phyloP scores from a whole-genome alignment of 805 yeast species.

The Saccharomycopsis malanga region DNA sequence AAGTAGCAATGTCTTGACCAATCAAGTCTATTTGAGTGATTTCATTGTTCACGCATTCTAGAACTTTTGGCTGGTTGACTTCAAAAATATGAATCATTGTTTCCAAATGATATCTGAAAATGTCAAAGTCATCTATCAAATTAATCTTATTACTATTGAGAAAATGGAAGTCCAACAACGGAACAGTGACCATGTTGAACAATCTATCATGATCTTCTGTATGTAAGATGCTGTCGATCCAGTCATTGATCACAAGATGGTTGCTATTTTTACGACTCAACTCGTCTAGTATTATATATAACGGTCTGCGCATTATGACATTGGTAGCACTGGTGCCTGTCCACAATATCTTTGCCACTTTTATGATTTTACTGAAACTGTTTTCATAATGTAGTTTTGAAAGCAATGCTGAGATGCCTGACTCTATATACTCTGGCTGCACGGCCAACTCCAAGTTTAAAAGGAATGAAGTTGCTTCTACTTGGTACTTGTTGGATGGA shows the following conservation, averaged over 20 bases:
- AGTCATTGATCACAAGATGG: slow-evolving; percentile 38
- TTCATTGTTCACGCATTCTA: slow-evolving; percentile 49
- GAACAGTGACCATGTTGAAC: slow-evolving; percentile 51
- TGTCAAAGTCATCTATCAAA: slow-evolving; percentile 51
- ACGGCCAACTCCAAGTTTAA: slow-evolving; percentile 53
- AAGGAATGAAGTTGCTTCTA: slow-evolving; percentile 60
- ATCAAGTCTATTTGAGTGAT: slow-evolving; percentile 46
- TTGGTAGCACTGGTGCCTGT: slow-evolving; percentile 51
- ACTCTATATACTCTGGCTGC: slow-evolving; percentile 56
- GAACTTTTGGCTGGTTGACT: slow-evolving; percentile 36
- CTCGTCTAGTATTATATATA: slow-evolving; percentile 63
- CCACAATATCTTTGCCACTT: slow-evolving; percentile 48
- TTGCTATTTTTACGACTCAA: slow-evolving; percentile 37
- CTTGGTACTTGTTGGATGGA: slow-evolving; percentile 51
- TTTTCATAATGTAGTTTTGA: slow-evolving; percentile 30
- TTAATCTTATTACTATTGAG: slow-evolving; percentile 21
- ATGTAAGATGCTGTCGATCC: slow-evolving; percentile 39
- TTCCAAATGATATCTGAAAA: slow-evolving; percentile 55
- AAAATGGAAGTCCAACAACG: slow-evolving; percentile 40
- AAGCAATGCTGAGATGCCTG: slow-evolving; percentile 56
- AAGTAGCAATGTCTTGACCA: slow-evolving; percentile 41
- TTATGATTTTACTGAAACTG: slow-evolving; percentile 35
- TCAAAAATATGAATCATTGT: slow-evolving; percentile 46
- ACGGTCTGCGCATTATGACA: slow-evolving; percentile 49
- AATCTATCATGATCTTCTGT: slow-evolving; percentile 56